These are phyloP conservation scores for Curvularia hawaiiensis DNA, from an alignment of 2,329 filamentous ascomycete species.

Conservation along the genomic window DNA sequence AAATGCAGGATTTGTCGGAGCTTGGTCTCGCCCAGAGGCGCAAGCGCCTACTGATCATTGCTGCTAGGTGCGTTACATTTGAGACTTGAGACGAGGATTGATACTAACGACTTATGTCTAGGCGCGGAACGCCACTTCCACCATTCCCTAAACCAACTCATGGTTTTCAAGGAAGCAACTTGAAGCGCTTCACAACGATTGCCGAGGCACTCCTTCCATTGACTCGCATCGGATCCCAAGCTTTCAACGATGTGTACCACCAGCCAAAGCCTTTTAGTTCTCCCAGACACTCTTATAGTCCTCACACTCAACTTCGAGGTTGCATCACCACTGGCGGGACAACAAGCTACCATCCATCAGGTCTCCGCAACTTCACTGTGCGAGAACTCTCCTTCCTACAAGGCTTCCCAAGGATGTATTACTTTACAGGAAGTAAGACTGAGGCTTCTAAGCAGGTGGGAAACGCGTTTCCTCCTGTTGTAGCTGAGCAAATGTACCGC, in stretches of 20 bases:
- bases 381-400: slow-evolving; percentile 29
- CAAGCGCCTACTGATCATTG: slow-evolving; percentile 36
- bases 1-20: slow-evolving; percentile 21
- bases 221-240: background rate
- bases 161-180: slow-evolving; percentile 26
- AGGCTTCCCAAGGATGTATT: slow-evolving; percentile 19
- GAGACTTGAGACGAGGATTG: background rate
- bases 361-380: slow-evolving; percentile 22
- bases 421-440: slow-evolving; percentile 11
- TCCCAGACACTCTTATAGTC: background rate
- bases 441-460: slow-evolving; percentile 28
- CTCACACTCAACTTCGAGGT: background rate
- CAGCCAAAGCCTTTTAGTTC: slow-evolving; percentile 7
- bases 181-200: slow-evolving; percentile 29
- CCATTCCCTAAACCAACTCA: slow-evolving; percentile 36
- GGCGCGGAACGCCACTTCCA: slow-evolving; percentile 32
- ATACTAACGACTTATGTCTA: slow-evolving; percentile 14
- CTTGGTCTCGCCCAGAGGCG: slow-evolving; percentile 35
- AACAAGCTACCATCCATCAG: slow-evolving; percentile 20
- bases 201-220: slow-evolving; percentile 27
- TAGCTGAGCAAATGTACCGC: slow-evolving; percentile 17
- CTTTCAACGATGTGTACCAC: slow-evolving; percentile 24
- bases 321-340: slow-evolving; percentile 29
- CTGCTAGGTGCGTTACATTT: slow-evolving; percentile 24
- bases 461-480: slow-evolving; percentile 29